Base-by-base conservation (phyloP, 441 rosid species). In the Raphanus hybrid region DNA sequence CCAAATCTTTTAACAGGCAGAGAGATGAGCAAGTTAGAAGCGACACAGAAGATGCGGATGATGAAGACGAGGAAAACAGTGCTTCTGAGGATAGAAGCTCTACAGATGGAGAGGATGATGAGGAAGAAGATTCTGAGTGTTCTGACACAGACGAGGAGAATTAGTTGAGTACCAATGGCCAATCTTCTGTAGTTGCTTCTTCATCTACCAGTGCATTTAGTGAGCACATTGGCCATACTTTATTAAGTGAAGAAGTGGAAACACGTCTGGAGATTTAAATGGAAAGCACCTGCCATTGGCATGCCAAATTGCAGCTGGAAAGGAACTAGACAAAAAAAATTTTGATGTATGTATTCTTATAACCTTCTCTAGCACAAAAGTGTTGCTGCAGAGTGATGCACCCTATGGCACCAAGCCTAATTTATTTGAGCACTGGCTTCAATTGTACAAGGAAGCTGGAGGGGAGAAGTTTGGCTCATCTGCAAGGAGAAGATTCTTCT, bases 1-100 rank as follows among this genome's bases (percentile, higher is more conserved):
- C 8, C 70, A 15, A 74, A 78, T 80, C 75, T 67, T 55, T 12
- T 10, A 39, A 82, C 78, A 1, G 85, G 82, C 34, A 70, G 81
- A 27, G 87, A 84, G 45, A 39, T 2, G 45, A 39, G 45, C 4
- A 29, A 29, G 32, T 3, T 29, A 29, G 5, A 29, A 29, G 32
- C 32, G 32, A 29, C 32, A 29, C 32, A 29, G 32, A 29, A 29
- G 23, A 20, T 20, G 23, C 23, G 23, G 23, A 20, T 20, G 23
- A 20, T 20, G 23, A 69, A 76, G 86, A 74, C 70, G 66, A 69
- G 64, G 79, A 58, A 69, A 29, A 73, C 9, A 2, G 45, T 39
- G 9, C 12, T 59, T 70, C 39, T 35, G 39, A 34, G 37, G 37
- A 41, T 20, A 20, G 23, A 20, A 20, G 23, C 23, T 20, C 23